Conservation (phyloP, 345 rosid genomes). For the Pugionium cornutum region DNA sequence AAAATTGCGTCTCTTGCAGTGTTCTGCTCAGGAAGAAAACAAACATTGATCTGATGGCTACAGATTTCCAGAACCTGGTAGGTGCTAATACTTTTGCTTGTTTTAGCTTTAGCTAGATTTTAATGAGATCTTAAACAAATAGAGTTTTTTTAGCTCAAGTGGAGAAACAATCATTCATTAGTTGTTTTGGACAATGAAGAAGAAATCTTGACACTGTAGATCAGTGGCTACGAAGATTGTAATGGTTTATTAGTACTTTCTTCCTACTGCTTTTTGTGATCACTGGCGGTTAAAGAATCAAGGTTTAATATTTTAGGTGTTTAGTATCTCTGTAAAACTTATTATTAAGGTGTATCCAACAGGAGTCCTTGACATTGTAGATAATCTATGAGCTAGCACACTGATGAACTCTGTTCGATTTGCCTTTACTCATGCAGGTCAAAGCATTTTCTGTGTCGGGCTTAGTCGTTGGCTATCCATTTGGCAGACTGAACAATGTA, state of each 20-base stretch:
- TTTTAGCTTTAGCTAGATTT: slow-evolving; percentile 12
- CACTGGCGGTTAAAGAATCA: not conserved
- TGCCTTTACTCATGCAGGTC: slow-evolving; percentile 47
- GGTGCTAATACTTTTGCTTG: slow-evolving; percentile 25
- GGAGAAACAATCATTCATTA: not conserved
- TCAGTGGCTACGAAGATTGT: slow-evolving; percentile 21
- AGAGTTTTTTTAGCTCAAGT: not conserved
- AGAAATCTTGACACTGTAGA: slow-evolving; percentile 17
- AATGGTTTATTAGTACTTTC: slow-evolving; percentile 7
- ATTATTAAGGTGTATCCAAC: slow-evolving; percentile 1
- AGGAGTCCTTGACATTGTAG: slow-evolving; percentile 11
- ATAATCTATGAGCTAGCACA: not conserved
- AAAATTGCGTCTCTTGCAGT: slow-evolving; percentile 40
- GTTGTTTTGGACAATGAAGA: not conserved
- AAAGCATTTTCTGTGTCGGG: slow-evolving; percentile 64
- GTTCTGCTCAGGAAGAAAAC: slow-evolving; percentile 69
- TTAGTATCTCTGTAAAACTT: not conserved
- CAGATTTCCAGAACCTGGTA: slow-evolving; percentile 71
- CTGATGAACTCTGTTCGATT: not conserved
- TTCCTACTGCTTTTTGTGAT: not conserved
- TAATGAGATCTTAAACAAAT: not conserved
- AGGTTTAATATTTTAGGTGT: not conserved
- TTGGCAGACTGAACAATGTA: slow-evolving; percentile 40
- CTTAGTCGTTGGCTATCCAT: slow-evolving; percentile 74
- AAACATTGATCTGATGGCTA: slow-evolving; percentile 65